phyloP scores from a whole-genome alignment of 805 yeast species.

The Groenewaldozyma salmanticensis region DNA sequence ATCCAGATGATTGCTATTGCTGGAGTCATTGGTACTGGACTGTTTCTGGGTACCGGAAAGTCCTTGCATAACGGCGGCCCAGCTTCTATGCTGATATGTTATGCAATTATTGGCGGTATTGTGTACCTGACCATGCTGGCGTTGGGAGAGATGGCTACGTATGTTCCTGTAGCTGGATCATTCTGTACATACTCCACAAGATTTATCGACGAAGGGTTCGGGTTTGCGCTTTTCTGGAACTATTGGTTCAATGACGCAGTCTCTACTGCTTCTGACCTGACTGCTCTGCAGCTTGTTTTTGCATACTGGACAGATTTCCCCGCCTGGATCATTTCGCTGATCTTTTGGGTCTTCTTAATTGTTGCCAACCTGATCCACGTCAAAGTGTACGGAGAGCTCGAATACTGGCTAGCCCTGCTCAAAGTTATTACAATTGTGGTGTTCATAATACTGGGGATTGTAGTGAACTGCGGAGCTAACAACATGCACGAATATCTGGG shows the following conservation, averaged over 20 bases:
- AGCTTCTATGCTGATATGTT: slow-evolving; percentile 46
- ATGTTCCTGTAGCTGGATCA: slow-evolving; percentile 55
- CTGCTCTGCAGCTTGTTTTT: slow-evolving; percentile 48
- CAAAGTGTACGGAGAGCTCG: slow-evolving; percentile 35
- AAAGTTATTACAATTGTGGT: slow-evolving; percentile 60
- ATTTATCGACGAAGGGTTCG: slow-evolving; percentile 56
- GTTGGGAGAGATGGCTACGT: slow-evolving; percentile 61
- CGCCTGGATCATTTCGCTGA: slow-evolving; percentile 39
- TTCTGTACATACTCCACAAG: slow-evolving; percentile 57
- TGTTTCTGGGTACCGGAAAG: slow-evolving; percentile 66
- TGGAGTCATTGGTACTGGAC: slow-evolving; percentile 76
- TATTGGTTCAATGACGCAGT: slow-evolving; percentile 47
- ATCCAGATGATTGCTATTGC: slow-evolving; percentile 71
- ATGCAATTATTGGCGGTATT: slow-evolving; percentile 57
- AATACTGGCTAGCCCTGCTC: slow-evolving; percentile 50
- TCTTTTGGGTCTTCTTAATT: slow-evolving; percentile 36
- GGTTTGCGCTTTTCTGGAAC: slow-evolving; percentile 60
- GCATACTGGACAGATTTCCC: slow-evolving; percentile 46
- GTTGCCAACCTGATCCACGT: slow-evolving; percentile 38
- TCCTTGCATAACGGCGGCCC: slow-evolving; percentile 65
- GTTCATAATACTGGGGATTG: slow-evolving; percentile 51
- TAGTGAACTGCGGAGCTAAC: slow-evolving; percentile 66
- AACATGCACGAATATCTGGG: slow-evolving; percentile 64
- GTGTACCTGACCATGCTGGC: slow-evolving; percentile 63
- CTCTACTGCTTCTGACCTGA: slow-evolving; percentile 54